Evolutionary conservation across 345 rosid species (phyloP).

Genomic region (Aethionema arabicum): DNA sequence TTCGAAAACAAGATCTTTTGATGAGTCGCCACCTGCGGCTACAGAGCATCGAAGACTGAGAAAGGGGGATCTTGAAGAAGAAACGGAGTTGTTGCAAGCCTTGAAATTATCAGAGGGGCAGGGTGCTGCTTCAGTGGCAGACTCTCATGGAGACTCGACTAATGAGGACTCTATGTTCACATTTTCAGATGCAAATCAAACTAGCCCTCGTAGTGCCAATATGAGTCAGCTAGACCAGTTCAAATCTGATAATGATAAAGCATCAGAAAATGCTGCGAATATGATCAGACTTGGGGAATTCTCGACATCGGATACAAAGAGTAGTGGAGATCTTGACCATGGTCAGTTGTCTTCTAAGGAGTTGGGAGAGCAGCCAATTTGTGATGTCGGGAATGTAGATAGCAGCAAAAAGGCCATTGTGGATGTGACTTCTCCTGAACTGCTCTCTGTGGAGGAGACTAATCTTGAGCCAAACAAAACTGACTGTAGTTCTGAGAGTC

Average conservation of each 20-base stretch:
- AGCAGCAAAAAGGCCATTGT: conserved; percentile 28
- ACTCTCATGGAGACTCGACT: conserved; percentile 33
- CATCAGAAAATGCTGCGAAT: conserved; percentile 26
- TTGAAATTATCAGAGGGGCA: conserved; percentile 67
- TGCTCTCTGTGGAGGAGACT: conserved; percentile 28
- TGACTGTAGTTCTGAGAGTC: conserved; percentile 30
- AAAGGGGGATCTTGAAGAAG: conserved; percentile 88
- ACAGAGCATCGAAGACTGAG: conserved; percentile 42
- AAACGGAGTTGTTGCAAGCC: conserved; percentile 65
- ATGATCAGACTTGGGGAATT: conserved; percentile 35
- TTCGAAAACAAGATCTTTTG: conserved; percentile 74
- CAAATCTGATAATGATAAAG: conserved; percentile 35
- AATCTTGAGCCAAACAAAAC: conserved; percentile 32
- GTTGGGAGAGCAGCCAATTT: conserved; percentile 29
- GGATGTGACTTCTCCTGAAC: conserved; percentile 31
- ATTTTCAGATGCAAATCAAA: conserved; percentile 42
- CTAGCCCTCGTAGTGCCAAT: conserved; percentile 29
- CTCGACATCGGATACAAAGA: conserved; percentile 31
- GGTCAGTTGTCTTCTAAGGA: conserved; percentile 39
- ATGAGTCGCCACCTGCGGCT: conserved; percentile 62
- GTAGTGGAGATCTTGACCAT: conserved; percentile 36
- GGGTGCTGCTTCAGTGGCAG: conserved; percentile 30
- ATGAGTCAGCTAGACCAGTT: conserved; percentile 38
- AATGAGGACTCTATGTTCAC: conserved; percentile 36
- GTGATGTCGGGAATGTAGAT: conserved; percentile 35